Evolutionary conservation across 2,329 filamentous ascomycete genomes (phyloP).

Genomic region (Colletotrichum incanum): DNA sequence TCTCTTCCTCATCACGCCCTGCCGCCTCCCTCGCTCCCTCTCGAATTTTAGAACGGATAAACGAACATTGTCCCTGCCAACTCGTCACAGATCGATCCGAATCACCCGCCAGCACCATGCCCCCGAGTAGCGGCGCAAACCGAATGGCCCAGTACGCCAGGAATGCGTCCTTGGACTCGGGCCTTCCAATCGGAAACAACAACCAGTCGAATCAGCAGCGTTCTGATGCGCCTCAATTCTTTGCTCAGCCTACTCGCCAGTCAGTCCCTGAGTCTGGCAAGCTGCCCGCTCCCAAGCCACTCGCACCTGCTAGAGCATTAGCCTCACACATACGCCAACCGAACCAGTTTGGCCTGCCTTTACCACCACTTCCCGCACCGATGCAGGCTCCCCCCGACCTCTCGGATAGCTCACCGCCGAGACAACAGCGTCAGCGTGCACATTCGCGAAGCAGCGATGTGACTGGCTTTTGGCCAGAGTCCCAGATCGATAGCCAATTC

Average conservation of each 20-base stretch:
- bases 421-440: conserved; percentile 42
- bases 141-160: conserved; percentile 43
- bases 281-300: conserved; percentile 53
- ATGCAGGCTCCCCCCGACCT: conserved; percentile 45
- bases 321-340: conserved; percentile 48
- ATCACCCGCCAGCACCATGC: conserved; percentile 34
- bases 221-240: background rate
- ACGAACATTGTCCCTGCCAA: background rate
- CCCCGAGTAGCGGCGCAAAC: conserved; percentile 33
- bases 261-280: conserved; percentile 53
- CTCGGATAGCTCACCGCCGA: conserved; percentile 44
- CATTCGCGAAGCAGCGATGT: conserved; percentile 50
- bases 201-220: conserved; percentile 15
- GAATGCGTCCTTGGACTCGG: conserved; percentile 33
- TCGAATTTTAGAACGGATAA: background rate
- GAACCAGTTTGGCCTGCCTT: conserved; percentile 46
- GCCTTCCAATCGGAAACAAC: conserved; percentile 2
- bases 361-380: conserved; percentile 28
- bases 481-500: conserved; percentile 40
- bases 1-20: background rate
- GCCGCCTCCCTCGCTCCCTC: background rate
- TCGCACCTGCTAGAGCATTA: conserved; percentile 48
- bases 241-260: conserved; percentile 46
- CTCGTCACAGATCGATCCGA: background rate
- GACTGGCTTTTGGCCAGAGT: conserved; percentile 42